These are phyloP conservation scores for Gentiana macrophylla DNA, from an alignment of 257 asterid genomes.

Conservation along the genomic window DNA sequence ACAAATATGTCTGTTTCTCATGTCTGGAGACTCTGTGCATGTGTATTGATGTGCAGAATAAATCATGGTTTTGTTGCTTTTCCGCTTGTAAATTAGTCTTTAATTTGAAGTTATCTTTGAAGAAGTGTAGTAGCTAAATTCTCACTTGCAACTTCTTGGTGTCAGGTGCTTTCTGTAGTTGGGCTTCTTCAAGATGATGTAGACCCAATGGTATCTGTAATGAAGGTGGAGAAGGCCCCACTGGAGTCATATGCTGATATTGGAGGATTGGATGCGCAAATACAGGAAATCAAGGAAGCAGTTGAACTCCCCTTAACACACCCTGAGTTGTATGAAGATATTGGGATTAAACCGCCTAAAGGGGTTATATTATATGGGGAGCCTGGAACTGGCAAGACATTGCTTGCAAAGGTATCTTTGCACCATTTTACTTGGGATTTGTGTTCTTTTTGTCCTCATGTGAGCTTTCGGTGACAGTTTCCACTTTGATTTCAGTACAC, in stretches of 20 bases:
- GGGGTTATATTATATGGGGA: no score
- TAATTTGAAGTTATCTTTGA: background rate
- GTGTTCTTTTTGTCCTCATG: no score
- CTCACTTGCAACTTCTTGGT: conserved; percentile 1
- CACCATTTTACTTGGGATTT: no score
- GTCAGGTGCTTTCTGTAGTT: conserved; percentile 89
- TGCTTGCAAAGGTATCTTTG: no score
- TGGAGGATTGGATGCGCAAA: conserved; percentile 46
- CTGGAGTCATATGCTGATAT: conserved; percentile 85
- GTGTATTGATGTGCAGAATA: background rate
- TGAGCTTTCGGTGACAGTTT: no score
- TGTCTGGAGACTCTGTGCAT: no score
- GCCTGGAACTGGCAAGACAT: no score
- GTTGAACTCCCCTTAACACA: conserved; percentile 49
- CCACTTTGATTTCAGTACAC: no score
- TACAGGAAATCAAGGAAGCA: conserved; percentile 51
- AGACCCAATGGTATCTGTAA: conserved; percentile 96
- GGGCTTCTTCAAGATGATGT: conserved; percentile 95
- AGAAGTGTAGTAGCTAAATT: background rate
- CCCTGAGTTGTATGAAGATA: conserved; percentile 24
- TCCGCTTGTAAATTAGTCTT: background rate
- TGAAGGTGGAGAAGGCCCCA: conserved; percentile 98
- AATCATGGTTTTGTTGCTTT: background rate
- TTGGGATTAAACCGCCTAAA: no score
- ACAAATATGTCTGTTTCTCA: no score